These are phyloP conservation scores for Russula vinacea DNA, from an alignment of 768 basidiomycete species.

Conservation along the genomic window DNA sequence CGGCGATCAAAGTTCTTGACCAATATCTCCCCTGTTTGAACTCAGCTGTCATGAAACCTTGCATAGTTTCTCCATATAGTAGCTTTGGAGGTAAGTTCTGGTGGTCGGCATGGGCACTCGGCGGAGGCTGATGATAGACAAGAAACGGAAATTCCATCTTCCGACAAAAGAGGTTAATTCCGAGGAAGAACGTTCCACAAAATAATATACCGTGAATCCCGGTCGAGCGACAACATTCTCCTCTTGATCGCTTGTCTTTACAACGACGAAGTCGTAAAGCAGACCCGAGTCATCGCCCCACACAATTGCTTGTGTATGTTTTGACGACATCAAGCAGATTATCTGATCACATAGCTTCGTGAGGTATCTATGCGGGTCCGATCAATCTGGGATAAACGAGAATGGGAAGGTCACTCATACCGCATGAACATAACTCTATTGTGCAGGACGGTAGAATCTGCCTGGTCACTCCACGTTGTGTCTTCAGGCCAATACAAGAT, in stretches of 20 bases:
- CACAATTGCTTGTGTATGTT: slow-evolving; percentile 46
- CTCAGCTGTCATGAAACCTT: slow-evolving; percentile 28
- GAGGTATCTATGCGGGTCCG: slow-evolving; percentile 6
- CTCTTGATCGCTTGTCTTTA: slow-evolving; percentile 54
- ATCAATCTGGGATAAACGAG: neutral
- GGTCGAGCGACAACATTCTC: slow-evolving; percentile 45
- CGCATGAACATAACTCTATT: slow-evolving; percentile 64
- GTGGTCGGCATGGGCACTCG: neutral
- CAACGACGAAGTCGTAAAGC: slow-evolving; percentile 52
- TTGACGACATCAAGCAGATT: slow-evolving; percentile 48
- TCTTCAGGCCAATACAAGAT: slow-evolving; percentile 63
- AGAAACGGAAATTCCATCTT: slow-evolving; percentile 8
- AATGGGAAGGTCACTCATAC: slow-evolving; percentile 35
- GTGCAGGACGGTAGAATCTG: slow-evolving; percentile 43
- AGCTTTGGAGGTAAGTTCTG: slow-evolving; percentile 6
- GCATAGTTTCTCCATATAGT: slow-evolving; percentile 28
- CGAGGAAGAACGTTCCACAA: neutral
- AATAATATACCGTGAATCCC: slow-evolving; percentile 47
- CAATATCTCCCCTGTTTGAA: slow-evolving; percentile 12
- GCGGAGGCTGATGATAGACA: neutral
- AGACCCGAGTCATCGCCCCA: slow-evolving; percentile 48
- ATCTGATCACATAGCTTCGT: slow-evolving; percentile 47
- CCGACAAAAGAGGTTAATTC: neutral
- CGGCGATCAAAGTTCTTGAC: neutral
- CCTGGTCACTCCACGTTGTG: slow-evolving; percentile 54